phyloP scores from a whole-genome alignment of 1,139 yeast genomes.

The Kodamaea fungicola region DNA sequence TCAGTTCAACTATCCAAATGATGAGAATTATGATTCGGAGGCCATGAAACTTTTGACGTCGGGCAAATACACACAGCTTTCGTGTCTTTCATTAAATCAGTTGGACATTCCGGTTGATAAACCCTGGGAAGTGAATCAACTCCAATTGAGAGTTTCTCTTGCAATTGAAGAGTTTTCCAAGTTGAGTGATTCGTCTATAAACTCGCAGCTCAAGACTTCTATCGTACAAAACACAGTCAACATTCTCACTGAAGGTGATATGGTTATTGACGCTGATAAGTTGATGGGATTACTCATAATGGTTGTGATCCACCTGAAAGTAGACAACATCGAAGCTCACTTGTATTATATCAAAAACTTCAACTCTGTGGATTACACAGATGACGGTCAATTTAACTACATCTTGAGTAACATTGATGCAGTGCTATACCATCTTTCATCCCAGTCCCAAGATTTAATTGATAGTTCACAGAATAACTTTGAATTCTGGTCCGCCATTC shows the following conservation, averaged over 20 bases:
- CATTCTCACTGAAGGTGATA: conserved; percentile 38
- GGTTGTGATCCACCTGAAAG: conserved; percentile 64
- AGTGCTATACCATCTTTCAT: conserved; percentile 59
- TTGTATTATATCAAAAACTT: conserved; percentile 63
- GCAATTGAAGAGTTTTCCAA: conserved; percentile 57
- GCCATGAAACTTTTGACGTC: conserved; percentile 30
- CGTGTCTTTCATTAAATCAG: conserved; percentile 65
- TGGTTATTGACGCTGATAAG: conserved; percentile 74
- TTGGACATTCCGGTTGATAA: conserved; percentile 53
- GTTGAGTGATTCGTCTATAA: conserved; percentile 44
- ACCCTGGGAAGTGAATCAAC: conserved; percentile 37
- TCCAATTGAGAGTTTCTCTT: conserved; percentile 46
- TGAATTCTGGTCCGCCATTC: conserved; percentile 55
- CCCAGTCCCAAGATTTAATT: conserved; percentile 36
- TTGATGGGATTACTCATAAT: conserved; percentile 69
- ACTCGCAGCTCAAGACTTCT: conserved; percentile 52
- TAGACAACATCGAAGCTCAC: conserved; percentile 60
- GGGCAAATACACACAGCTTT: conserved; percentile 39
- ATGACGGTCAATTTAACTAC: conserved; percentile 40
- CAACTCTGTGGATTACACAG: conserved; percentile 29
- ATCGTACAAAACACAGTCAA: conserved; percentile 54
- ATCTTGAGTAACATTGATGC: conserved; percentile 79
- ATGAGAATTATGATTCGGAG: conserved; percentile 24
- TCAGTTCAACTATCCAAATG: conserved; percentile 34
- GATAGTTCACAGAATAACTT: conserved; percentile 46